A percentile compares a stretch with the other conserved stretches of the same genome.
Evolutionary conservation across 2,329 filamentous ascomycete species (phyloP).

Genomic region (Paecilomyces variotii): DNA sequence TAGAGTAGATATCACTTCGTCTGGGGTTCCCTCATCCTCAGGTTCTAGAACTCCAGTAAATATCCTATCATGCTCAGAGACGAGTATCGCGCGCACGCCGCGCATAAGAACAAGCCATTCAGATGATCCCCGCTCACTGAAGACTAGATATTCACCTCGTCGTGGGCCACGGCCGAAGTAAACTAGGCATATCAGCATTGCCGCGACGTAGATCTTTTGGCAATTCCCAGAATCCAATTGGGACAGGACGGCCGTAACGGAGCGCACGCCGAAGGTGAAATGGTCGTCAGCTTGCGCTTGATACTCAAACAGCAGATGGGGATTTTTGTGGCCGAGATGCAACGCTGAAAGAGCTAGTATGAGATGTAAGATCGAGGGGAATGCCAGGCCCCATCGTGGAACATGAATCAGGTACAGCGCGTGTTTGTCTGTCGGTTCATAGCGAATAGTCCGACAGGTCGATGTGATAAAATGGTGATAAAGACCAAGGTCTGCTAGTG

Average conservation of each 20-base stretch:
- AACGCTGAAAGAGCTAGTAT: slow-evolving; percentile 23
- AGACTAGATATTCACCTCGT: slow-evolving; percentile 24
- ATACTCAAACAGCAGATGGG: slow-evolving; percentile 12
- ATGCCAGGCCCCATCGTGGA: slow-evolving; percentile 21
- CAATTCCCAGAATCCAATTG: slow-evolving; percentile 19
- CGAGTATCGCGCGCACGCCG: slow-evolving; percentile 19
- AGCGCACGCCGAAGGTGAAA: slow-evolving; percentile 27
- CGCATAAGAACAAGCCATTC: slow-evolving; percentile 26
- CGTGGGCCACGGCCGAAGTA: slow-evolving; percentile 26
- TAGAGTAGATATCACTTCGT: slow-evolving; percentile 6
- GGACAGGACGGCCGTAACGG: slow-evolving; percentile 21
- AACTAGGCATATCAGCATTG: slow-evolving; percentile 22
- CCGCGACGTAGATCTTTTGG: slow-evolving; percentile 24
- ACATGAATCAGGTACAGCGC: slow-evolving; percentile 22
- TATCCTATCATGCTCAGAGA: slow-evolving; percentile 10
- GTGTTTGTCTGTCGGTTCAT: slow-evolving; percentile 2
- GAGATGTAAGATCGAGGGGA: slow-evolving; percentile 25
- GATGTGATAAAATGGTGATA: slow-evolving; percentile 24
- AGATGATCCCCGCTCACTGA: slow-evolving; percentile 18
- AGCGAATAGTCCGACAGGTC: slow-evolving; percentile 16
- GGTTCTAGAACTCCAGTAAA: slow-evolving; percentile 19
- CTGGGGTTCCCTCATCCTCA: not conserved
- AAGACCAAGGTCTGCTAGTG: slow-evolving; percentile 21
- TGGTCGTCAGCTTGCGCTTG: slow-evolving; percentile 21
- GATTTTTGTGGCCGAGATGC: slow-evolving; percentile 17